Percentiles rank a stretch among this genome's conserved stretches.
These are phyloP conservation scores for Crithidia acanthocephali DNA, from an alignment of 208 protist genomes.

Conservation along the genomic window DNA sequence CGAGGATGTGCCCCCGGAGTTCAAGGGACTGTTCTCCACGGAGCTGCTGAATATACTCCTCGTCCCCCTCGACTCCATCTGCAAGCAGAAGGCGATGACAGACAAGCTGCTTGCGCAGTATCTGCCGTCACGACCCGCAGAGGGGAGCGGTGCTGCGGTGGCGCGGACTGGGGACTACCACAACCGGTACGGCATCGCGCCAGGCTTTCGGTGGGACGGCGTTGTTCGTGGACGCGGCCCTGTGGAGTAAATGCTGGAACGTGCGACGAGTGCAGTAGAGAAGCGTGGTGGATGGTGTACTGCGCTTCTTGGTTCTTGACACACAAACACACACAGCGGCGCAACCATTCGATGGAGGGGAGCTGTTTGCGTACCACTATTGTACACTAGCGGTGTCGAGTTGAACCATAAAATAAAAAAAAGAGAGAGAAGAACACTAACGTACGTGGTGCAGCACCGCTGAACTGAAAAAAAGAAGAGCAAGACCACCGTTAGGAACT, in stretches of 20 bases:
- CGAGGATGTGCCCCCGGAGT: conserved; percentile 61
- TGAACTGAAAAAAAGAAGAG: no score
- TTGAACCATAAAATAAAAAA: no score
- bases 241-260: conserved; percentile 19
- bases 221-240: conserved; percentile 72
- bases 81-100: conserved; percentile 11
- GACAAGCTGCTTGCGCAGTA: conserved; percentile 84
- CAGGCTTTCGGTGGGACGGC: conserved; percentile 89
- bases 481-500: no score
- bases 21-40: conserved; percentile 63
- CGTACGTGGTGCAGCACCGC: no score
- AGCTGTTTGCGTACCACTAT: no score
- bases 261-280: no score
- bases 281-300: no score
- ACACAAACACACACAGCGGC: no score
- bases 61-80: conserved; percentile 52
- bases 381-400: no score
- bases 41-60: conserved; percentile 55
- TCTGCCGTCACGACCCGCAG: conserved; percentile 30
- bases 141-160: neutral
- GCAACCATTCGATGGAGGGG: no score
- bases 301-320: no score
- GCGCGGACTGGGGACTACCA: neutral
- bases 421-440: no score
- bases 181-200: conserved; percentile 34